Evolutionary conservation across 768 basidiomycete species (phyloP).

Genomic region (Xerocomus brunneocitrinus): DNA sequence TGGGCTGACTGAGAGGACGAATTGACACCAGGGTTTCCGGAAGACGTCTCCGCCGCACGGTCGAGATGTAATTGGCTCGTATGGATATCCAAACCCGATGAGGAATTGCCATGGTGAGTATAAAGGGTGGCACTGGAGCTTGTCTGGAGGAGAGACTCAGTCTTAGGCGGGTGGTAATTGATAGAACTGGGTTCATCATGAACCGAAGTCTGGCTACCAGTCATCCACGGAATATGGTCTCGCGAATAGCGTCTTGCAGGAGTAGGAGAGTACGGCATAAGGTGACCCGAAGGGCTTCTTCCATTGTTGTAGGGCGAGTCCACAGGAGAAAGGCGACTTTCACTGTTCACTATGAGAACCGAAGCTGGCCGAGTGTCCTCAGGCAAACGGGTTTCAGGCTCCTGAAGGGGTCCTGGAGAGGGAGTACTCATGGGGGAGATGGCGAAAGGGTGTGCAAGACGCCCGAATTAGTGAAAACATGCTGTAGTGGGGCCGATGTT

Average conservation of each 20-base stretch:
- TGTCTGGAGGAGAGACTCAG: neutral
- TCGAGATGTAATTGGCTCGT: neutral
- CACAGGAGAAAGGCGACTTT: constrained; percentile 4
- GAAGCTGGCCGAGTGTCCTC: neutral
- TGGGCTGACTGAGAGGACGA: neutral
- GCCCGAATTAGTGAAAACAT: neutral
- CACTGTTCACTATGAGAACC: neutral
- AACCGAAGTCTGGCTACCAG: constrained; percentile 12
- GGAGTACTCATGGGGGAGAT: constrained; percentile 19
- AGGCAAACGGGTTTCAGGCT: neutral
- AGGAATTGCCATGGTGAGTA: neutral
- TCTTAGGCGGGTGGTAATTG: neutral
- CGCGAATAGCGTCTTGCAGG: constrained; percentile 11
- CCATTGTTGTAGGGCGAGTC: constrained; percentile 3
- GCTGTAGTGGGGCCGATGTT: neutral
- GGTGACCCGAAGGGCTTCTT: constrained; percentile 17
- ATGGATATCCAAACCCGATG: neutral
- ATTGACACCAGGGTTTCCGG: neutral
- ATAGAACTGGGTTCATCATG: constrained; percentile 14
- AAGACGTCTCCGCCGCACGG: neutral
- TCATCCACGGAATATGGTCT: constrained; percentile 3
- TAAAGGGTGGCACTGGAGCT: neutral
- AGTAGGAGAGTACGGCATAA: constrained; percentile 12
- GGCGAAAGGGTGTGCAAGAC: neutral
- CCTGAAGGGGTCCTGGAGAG: neutral